These are phyloP conservation scores for Polygonum aviculare DNA, from an alignment of 148 eudicot species.

Conservation along the genomic window DNA sequence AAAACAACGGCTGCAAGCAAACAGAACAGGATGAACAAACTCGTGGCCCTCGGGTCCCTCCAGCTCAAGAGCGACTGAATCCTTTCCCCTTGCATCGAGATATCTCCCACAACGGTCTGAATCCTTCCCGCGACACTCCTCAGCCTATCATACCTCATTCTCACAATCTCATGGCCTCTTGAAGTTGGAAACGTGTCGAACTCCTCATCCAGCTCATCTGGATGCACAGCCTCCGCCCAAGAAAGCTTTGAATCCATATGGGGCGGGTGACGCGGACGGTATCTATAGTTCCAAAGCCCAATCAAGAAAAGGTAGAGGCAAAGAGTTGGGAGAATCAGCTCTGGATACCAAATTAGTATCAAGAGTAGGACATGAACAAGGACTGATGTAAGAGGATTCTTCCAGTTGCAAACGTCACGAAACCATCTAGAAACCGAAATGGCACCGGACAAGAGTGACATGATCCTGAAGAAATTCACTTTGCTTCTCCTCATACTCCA, in stretches of 20 bases:
- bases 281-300: constrained; percentile 17
- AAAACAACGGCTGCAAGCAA: constrained; percentile 10
- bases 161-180: constrained; percentile 6
- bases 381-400: constrained; percentile 13
- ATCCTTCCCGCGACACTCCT: constrained; percentile 20
- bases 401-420: constrained; percentile 16
- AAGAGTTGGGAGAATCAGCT: constrained; percentile 16
- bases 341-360: constrained; percentile 17
- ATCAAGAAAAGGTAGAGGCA: constrained; percentile 18
- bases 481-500: constrained; percentile 23
- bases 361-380: constrained; percentile 17
- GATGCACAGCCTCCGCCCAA: constrained; percentile 14
- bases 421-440: constrained; percentile 10
- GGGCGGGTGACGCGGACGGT: constrained; percentile 12
- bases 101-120: constrained; percentile 19
- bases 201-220: constrained; percentile 17
- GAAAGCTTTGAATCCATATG: constrained; percentile 18
- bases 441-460: constrained; percentile 15
- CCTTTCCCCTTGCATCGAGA: constrained; percentile 19
- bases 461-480: constrained; percentile 17
- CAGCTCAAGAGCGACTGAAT: constrained; percentile 10
- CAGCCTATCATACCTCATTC: constrained; percentile 18
- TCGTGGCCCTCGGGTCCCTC: constrained; percentile 18
- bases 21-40: constrained; percentile 15
- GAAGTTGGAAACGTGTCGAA: constrained; percentile 16